Evolutionary conservation across 805 yeast species (phyloP).

Genomic region (Ogataea nakhonphanomensis): DNA sequence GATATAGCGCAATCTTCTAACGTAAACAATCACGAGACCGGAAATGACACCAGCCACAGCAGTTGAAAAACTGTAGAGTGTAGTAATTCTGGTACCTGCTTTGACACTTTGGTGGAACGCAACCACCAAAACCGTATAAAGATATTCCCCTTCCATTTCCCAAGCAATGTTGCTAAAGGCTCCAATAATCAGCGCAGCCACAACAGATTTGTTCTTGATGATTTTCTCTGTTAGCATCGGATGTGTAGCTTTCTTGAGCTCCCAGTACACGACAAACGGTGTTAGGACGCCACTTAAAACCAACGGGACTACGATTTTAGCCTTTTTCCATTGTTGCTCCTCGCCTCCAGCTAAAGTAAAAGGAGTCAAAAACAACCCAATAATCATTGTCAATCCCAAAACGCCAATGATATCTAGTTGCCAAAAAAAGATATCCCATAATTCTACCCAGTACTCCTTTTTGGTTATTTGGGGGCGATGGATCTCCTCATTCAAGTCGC

Average conservation of each 20-base stretch:
- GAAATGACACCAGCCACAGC: slow-evolving; percentile 37
- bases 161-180: slow-evolving; percentile 1
- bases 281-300: slow-evolving; percentile 36
- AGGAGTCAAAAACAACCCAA: slow-evolving; percentile 39
- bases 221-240: slow-evolving; percentile 13
- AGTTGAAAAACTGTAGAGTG: slow-evolving; percentile 34
- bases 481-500: not conserved
- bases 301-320: slow-evolving; percentile 41
- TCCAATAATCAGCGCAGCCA: slow-evolving; percentile 33
- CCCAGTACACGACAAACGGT: slow-evolving; percentile 30
- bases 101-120: slow-evolving; percentile 29
- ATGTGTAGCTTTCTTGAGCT: slow-evolving; percentile 30
- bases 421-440: not conserved
- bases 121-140: slow-evolving; percentile 34
- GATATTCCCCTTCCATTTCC: slow-evolving; percentile 21
- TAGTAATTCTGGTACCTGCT: slow-evolving; percentile 37
- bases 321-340: slow-evolving; percentile 33
- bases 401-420: not conserved
- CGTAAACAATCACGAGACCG: slow-evolving; percentile 20
- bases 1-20: slow-evolving; percentile 40
- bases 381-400: slow-evolving; percentile 3
- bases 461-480: slow-evolving; percentile 6
- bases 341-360: slow-evolving; percentile 35
- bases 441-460: not conserved
- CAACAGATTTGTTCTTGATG: slow-evolving; percentile 36